Conservation (phyloP, 805 yeast genomes). For the Saturnispora diversa region DNA sequence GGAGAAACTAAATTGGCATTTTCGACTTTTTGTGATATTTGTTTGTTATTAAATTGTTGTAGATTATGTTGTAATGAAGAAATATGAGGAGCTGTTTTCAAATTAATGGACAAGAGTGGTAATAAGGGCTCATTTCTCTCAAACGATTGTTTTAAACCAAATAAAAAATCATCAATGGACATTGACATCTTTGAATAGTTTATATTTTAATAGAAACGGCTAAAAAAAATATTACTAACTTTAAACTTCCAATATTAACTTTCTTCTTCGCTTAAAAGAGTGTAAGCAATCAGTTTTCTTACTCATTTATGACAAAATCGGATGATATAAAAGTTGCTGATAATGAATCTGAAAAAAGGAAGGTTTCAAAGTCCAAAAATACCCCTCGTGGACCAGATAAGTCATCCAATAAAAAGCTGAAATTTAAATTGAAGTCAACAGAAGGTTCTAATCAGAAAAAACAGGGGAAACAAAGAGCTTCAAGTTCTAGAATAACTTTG, state of each 20-base stretch:
- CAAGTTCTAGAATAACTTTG: too few species aligned
- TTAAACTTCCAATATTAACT: too few species aligned
- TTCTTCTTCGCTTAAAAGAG: too few species aligned
- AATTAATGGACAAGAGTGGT: constrained; percentile 3
- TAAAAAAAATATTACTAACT: background rate
- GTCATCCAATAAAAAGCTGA: background rate
- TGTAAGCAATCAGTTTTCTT: too few species aligned
- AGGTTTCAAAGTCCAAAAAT: too few species aligned
- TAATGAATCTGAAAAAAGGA: constrained; percentile 1
- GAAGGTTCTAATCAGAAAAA: too few species aligned
- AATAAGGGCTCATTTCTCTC: background rate
- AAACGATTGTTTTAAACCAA: constrained; percentile 3
- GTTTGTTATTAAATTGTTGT: constrained; percentile 20
- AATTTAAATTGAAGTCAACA: background rate
- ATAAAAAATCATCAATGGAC: constrained; percentile 4
- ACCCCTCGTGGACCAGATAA: background rate
- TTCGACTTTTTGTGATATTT: constrained; percentile 26
- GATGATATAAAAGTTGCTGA: background rate
- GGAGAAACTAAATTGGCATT: constrained; percentile 25
- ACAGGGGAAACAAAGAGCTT: background rate
- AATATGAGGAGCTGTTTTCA: constrained; percentile 14
- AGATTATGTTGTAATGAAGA: constrained; percentile 23
- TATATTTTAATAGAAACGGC: background rate
- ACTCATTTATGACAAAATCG: too few species aligned
- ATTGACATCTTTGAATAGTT: background rate